These are phyloP conservation scores for Tuber melanosporum DNA, from an alignment of 495 filamentous ascomycete genomes.

Conservation along the genomic window DNA sequence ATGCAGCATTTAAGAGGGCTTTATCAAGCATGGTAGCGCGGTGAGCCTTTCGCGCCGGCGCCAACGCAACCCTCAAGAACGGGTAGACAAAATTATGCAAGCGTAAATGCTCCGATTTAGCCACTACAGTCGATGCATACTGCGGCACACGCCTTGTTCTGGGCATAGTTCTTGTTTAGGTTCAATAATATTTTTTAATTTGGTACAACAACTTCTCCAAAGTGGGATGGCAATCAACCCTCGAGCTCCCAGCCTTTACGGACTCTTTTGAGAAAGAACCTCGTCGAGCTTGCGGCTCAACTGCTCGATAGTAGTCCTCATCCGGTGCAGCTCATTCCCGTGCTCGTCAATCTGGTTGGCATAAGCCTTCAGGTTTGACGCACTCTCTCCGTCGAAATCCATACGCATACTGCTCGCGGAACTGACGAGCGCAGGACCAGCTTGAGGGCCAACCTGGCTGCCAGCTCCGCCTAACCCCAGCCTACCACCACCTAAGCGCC, in stretches of 20 bases:
- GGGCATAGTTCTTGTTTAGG: conserved; percentile 21
- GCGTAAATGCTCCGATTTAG: conserved; percentile 30
- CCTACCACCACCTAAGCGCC: conserved; percentile 35
- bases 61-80: conserved; percentile 29
- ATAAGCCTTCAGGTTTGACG: conserved; percentile 18
- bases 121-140: conserved; percentile 25
- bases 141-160: conserved; percentile 14
- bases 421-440: conserved; percentile 34
- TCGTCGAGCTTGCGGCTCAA: conserved; percentile 43
- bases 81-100: conserved; percentile 28
- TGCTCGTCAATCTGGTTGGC: conserved; percentile 26
- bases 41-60: conserved; percentile 32
- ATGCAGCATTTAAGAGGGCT: conserved; percentile 7
- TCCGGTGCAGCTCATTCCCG: conserved; percentile 28
- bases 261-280: conserved; percentile 30
- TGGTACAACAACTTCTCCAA: conserved; percentile 8
- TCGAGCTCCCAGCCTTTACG: conserved; percentile 10
- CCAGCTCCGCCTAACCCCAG: conserved; percentile 40
- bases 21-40: conserved; percentile 15
- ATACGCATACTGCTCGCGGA: conserved; percentile 36
- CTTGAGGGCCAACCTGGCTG: conserved; percentile 29
- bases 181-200: conserved; percentile 28
- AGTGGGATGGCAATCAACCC: conserved; percentile 2
- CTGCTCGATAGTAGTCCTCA: conserved; percentile 41
- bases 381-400: conserved; percentile 35